Evolutionary conservation across 2,329 filamentous ascomycete species (phyloP).

Genomic region (Fusarium robinianum): DNA sequence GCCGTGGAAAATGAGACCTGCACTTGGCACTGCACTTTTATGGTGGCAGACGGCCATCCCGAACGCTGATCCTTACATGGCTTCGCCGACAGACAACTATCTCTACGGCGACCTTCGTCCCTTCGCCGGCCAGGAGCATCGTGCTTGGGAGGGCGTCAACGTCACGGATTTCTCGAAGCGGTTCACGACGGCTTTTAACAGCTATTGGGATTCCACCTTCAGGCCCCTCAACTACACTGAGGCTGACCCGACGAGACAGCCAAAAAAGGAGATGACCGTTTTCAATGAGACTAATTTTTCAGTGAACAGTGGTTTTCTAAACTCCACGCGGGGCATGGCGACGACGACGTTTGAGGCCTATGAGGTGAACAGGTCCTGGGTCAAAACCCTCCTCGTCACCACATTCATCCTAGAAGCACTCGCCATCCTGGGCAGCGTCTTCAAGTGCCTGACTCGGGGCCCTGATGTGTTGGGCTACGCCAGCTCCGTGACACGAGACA

Average conservation of each 20-base stretch:
- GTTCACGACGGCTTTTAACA: slow-evolving; percentile 15
- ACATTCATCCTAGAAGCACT: slow-evolving; percentile 5
- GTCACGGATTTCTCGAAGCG: slow-evolving; percentile 3
- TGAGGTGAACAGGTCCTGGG: slow-evolving; percentile 6
- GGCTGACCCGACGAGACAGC: too few relatives aligned
- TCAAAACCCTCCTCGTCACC: not conserved
- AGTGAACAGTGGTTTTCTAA: slow-evolving; percentile 2
- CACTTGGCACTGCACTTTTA: too few relatives aligned
- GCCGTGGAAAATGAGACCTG: too few relatives aligned
- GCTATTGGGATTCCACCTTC: slow-evolving; percentile 8
- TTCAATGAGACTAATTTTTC: too few relatives aligned
- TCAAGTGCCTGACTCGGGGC: slow-evolving; percentile 5
- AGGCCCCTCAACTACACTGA: not conserved
- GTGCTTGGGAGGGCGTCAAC: not conserved
- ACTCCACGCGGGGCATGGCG: not conserved
- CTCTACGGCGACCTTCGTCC: slow-evolving; percentile 1
- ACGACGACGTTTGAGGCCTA: not conserved
- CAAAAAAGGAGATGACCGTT: too few relatives aligned
- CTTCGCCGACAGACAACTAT: slow-evolving; percentile 9
- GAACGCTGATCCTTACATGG: not conserved
- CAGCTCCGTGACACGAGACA: slow-evolving; percentile 17
- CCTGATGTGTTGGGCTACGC: slow-evolving; percentile 18
- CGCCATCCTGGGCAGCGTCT: not conserved
- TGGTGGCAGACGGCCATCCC: too few relatives aligned
- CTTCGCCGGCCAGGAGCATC: not conserved